These are phyloP conservation scores for Leucosporidium scottii DNA, from an alignment of 768 basidiomycete species.

Conservation along the genomic window DNA sequence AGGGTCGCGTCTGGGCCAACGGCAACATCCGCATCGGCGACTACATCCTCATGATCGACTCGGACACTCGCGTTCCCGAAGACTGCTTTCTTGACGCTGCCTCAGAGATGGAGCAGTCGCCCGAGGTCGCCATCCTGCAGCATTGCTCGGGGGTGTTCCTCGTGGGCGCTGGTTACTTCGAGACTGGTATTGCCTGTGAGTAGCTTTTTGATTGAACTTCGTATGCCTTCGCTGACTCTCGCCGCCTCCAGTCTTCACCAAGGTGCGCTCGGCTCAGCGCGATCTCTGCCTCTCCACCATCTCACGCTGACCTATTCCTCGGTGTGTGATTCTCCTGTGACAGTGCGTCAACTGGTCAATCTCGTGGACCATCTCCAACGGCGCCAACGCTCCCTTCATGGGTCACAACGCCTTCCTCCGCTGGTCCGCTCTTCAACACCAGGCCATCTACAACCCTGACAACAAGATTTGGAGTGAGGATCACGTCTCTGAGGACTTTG, in stretches of 20 bases:
- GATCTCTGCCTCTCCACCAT: slow-evolving; percentile 6
- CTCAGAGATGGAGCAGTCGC: slow-evolving; percentile 70
- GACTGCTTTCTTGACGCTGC: slow-evolving; percentile 87
- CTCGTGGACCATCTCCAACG: slow-evolving; percentile 52
- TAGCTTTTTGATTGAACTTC: too few relatives aligned
- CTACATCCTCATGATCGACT: slow-evolving; percentile 55
- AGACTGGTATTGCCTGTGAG: slow-evolving; percentile 67
- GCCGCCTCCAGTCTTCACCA: slow-evolving; percentile 52
- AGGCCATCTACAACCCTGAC: slow-evolving; percentile 57
- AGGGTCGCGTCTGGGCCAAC: slow-evolving; percentile 63
- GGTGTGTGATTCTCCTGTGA: background rate
- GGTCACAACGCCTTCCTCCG: slow-evolving; percentile 74
- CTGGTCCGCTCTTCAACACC: slow-evolving; percentile 57
- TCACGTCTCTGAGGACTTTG: slow-evolving; percentile 72
- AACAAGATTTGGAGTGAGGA: slow-evolving; percentile 57
- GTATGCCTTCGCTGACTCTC: slow-evolving; percentile 67
- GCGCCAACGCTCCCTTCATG: slow-evolving; percentile 54
- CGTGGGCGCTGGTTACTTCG: slow-evolving; percentile 77
- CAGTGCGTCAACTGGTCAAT: slow-evolving; percentile 51
- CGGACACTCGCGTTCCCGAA: slow-evolving; percentile 38
- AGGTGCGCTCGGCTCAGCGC: background rate
- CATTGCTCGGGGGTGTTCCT: slow-evolving; percentile 88
- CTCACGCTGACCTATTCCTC: slow-evolving; percentile 4
- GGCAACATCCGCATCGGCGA: slow-evolving; percentile 61
- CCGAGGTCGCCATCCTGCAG: slow-evolving; percentile 80